phyloP scores from a whole-genome alignment of 1,284 basidiomycete genomes.

The Cryptococcus amylolentus region DNA sequence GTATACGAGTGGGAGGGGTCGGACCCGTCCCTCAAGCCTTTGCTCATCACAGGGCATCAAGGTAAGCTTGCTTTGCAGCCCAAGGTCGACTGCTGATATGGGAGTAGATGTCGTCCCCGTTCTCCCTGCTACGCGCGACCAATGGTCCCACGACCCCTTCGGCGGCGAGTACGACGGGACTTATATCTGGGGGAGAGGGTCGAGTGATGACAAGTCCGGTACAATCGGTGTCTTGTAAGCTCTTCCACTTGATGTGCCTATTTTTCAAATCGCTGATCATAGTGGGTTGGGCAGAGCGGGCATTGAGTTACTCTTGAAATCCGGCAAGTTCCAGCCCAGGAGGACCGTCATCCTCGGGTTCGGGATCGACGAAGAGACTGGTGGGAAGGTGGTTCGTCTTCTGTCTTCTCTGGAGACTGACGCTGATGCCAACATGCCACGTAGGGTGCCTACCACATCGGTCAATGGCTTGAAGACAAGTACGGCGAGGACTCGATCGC shows the following conservation, averaged over 20 bases:
- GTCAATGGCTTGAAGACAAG: conserved; percentile 53
- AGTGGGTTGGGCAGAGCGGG: conserved; percentile 48
- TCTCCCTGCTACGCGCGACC: conserved; percentile 55
- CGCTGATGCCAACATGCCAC: neutral
- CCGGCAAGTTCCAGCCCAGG: conserved; percentile 54
- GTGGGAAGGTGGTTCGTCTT: conserved; percentile 51
- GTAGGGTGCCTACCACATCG: conserved; percentile 60
- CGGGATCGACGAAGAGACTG: conserved; percentile 69
- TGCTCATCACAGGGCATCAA: conserved; percentile 65
- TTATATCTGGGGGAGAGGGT: conserved; percentile 62
- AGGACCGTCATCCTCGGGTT: conserved; percentile 61
- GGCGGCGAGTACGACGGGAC: conserved; percentile 63
- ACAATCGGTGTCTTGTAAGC: conserved; percentile 58
- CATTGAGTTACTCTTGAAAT: conserved; percentile 58
- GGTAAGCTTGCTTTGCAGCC: conserved; percentile 45
- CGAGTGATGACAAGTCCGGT: conserved; percentile 61
- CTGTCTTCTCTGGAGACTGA: neutral
- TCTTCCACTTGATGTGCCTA: neutral
- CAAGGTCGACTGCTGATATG: neutral
- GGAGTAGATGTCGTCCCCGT: conserved; percentile 59
- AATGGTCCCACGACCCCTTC: conserved; percentile 63
- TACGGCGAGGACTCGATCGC: conserved; percentile 63
- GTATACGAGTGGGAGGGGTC: conserved; percentile 64
- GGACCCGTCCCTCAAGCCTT: conserved; percentile 58
- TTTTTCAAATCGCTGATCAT: neutral